Base-by-base conservation (phyloP, 352 stramenopile species). In the Pythium rhizo-oryzae region DNA sequence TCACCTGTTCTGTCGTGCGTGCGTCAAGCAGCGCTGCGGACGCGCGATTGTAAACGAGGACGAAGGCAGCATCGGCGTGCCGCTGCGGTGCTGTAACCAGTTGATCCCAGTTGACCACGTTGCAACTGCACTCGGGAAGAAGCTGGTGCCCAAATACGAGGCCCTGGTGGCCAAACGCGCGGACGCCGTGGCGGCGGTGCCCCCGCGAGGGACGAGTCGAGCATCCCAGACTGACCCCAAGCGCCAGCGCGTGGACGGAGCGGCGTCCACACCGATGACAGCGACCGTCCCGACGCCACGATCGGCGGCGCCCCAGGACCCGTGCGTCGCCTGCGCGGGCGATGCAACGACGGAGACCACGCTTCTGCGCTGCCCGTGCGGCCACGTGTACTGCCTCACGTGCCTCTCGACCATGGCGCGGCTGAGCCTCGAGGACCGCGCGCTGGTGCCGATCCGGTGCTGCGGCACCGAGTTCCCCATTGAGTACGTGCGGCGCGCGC, bases 381-480 rank as follows among this genome's bases (percentile, higher is more conserved):
- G 61, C 3, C 77, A 89, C 50, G 52, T 69, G 12, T 83, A 88
- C 64, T 88, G 78, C 59, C 8, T 70, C 4, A 43, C 51, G 8
- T 88, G 78, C 43, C 19, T 88, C 3, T 46, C 58, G 23, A 70
- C 50, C 24, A 77, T 85, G 76, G 69, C 71, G 4, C 70, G 62
- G 39, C 4, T 65, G 33, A 83, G 78, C 58, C 65, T 84, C 15
- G 33, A 53, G 16, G 57, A 76, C 37, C 74, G 78, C 1, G 25
- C 62, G 7, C 56, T 63, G 18, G 43, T 86, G 8, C 76, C 76
- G 5, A 75, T 84, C 24, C 71, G 76, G 13, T 84, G 76, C 52
- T 84, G 76, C 55, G 66, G 68, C n/a, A 71, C 65, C 44, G 76
- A 84, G n/a, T 70, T 84, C 35, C 76, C 76, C 16, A 57, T 76